Conservation (phyloP, 768 basidiomycete species). For the Leccinum broughii region DNA sequence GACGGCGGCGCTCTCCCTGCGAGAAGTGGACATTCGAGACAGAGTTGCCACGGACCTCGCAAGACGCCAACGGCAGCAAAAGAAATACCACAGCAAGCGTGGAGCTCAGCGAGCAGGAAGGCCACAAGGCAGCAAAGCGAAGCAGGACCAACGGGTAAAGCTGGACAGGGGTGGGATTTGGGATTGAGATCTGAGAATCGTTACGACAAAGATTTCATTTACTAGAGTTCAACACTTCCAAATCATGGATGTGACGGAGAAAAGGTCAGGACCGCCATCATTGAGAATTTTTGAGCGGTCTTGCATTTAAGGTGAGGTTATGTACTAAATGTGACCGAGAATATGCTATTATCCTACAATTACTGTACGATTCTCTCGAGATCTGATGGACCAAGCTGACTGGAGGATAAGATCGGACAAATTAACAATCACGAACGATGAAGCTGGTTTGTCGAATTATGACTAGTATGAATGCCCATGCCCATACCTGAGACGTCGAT, state of each 20-base stretch:
- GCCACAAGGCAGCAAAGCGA: constrained; percentile 50
- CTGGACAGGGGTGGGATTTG: constrained; percentile 60
- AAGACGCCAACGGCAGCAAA: constrained; percentile 63
- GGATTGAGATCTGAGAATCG: constrained; percentile 42
- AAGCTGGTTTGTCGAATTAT: constrained; percentile 4
- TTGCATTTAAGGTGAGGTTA: background rate
- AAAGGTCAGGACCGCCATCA: constrained; percentile 1
- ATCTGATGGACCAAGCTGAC: background rate
- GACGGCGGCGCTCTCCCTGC: constrained; percentile 41
- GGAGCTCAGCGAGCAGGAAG: constrained; percentile 62
- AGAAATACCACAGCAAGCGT: constrained; percentile 79
- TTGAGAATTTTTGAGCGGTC: background rate
- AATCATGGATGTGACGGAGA: constrained; percentile 10
- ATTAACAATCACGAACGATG: constrained; percentile 8
- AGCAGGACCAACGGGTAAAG: constrained; percentile 69
- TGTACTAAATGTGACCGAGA: constrained; percentile 13
- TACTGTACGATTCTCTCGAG: constrained; percentile 14
- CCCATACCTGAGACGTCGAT: constrained; percentile 34
- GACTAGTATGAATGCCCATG: constrained; percentile 25
- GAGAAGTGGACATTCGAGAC: constrained; percentile 46
- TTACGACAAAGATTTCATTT: constrained; percentile 17
- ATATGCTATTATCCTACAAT: constrained; percentile 22
- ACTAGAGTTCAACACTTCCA: constrained; percentile 6
- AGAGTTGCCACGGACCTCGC: constrained; percentile 63
- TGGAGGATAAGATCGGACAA: background rate